phyloP scores from a whole-genome alignment of 2,329 filamentous ascomycete species.

The Chaetomiaceae sp. region DNA sequence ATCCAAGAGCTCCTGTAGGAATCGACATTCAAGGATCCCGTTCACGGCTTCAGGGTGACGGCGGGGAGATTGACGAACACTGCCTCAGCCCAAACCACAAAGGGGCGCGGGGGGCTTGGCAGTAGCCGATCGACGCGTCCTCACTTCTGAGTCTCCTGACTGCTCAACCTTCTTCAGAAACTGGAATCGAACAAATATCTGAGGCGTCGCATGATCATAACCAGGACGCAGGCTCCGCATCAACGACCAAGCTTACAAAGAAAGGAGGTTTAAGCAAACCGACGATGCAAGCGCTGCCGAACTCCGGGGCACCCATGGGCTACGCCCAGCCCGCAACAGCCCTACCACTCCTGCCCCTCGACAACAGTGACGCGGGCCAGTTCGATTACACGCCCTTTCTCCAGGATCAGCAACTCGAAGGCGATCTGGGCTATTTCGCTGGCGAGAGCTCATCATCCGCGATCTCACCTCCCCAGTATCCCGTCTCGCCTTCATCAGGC shows the following conservation, averaged over 20 bases:
- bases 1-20: no score
- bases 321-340: neutral
- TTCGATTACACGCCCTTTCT: conserved; percentile 41
- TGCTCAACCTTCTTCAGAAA: no score
- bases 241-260: no score
- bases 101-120: neutral
- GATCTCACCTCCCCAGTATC: conserved; percentile 28
- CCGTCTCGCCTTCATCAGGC: conserved; percentile 21
- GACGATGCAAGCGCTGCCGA: conserved; percentile 10
- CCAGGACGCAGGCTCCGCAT: no score
- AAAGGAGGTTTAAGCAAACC: neutral
- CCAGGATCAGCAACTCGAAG: conserved; percentile 27
- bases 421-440: conserved; percentile 26
- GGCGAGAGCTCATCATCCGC: conserved; percentile 28
- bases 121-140: neutral
- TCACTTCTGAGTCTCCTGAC: no score
- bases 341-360: conserved; percentile 28
- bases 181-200: no score
- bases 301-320: conserved; percentile 4
- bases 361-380: conserved; percentile 28
- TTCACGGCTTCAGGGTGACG: neutral
- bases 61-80: neutral
- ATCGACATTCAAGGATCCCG: neutral
- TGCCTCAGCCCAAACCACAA: neutral
- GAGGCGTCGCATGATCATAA: no score